phyloP scores from a whole-genome alignment of 2,329 filamentous ascomycete genomes.

The Bipolaris oryzae region DNA sequence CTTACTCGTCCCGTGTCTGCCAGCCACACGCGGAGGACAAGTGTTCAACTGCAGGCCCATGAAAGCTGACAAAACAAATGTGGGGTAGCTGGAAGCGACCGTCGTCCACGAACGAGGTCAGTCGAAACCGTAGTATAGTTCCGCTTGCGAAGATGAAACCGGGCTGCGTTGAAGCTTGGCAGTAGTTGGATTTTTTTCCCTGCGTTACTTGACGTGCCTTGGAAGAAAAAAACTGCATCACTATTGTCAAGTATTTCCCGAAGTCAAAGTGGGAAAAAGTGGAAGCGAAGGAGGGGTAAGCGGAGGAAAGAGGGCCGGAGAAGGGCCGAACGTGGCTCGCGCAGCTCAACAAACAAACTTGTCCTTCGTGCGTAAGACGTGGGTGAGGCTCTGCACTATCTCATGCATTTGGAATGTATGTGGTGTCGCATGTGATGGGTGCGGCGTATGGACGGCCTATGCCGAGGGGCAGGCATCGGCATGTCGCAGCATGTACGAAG shows the following conservation, averaged over 20 bases:
- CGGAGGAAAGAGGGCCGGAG: conserved; percentile 17
- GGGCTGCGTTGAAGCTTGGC: conserved; percentile 6
- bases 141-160: conserved; percentile 4
- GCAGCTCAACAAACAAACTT: conserved; percentile 21
- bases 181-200: neutral
- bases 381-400: conserved; percentile 16
- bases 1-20: conserved; percentile 11
- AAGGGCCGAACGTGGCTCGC: conserved; percentile 13
- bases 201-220: conserved; percentile 5
- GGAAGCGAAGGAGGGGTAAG: conserved; percentile 19
- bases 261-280: conserved; percentile 5
- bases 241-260: conserved; percentile 13
- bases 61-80: conserved; percentile 12
- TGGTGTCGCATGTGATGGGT: conserved; percentile 11
- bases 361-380: conserved; percentile 4
- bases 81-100: conserved; percentile 9
- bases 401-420: neutral
- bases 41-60: conserved; percentile 13
- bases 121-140: conserved; percentile 5
- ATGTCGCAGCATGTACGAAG: conserved; percentile 10
- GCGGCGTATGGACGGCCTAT: conserved; percentile 5
- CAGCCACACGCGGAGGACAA: conserved; percentile 12
- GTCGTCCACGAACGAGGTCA: neutral
- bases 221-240: neutral
- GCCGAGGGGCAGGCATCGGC: conserved; percentile 14